Evolutionary conservation across 306 rosid genomes (phyloP), one percentile per base, ranked within the genome.

Genomic region (Cicer judaicum): DNA sequence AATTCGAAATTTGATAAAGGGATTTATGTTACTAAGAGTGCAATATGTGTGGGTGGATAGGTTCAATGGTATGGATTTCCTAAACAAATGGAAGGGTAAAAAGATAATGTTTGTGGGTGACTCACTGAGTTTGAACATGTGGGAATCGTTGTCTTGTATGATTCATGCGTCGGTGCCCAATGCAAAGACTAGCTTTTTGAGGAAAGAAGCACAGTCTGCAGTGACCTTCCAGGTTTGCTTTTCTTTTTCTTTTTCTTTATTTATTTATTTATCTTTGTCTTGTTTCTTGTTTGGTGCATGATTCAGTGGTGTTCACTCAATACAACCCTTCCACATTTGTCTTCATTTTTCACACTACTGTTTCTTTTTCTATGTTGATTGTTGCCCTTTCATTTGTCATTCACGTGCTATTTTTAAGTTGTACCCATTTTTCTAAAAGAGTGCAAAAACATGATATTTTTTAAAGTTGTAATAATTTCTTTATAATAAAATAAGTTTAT

Each of bases 41-140:
- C 0, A 7, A 8, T 29, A 48, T 50, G 29, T 62, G 39, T 46
- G 46, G 19, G 36, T 70, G 73, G 54, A 29, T 3, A 94, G 99
- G 78, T 94, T 92, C 39, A 79, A 90, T 76, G 99, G 99, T 47
- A 7, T 11, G 49, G 92, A 78, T 70, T 81, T 94, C 40, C 56
- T 94, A 76, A 88, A 34, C 40, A 87, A 68, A 8, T 94, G 96
- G 96, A 87, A 68, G 5, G 99, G 96, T 61, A 94, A 90, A 82
- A 90, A 86, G 85, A 90, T 94, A 90, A 92, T 94, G 99, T 94
- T 94, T 74, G 99, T 94, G 74, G 99, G 99, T 0, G 99, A 94
- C 76, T 94, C 99, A 46, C 89, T 94, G 95, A 94, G 99, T 86
- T 49, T 92, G 55, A 94, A 94, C 84, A 90, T 90, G 99, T 94